A percentile compares a stretch with the other conserved stretches of the same genome.
Evolutionary conservation across 2,329 filamentous ascomycete species (phyloP).

Genomic region (Blastomyces percursus): DNA sequence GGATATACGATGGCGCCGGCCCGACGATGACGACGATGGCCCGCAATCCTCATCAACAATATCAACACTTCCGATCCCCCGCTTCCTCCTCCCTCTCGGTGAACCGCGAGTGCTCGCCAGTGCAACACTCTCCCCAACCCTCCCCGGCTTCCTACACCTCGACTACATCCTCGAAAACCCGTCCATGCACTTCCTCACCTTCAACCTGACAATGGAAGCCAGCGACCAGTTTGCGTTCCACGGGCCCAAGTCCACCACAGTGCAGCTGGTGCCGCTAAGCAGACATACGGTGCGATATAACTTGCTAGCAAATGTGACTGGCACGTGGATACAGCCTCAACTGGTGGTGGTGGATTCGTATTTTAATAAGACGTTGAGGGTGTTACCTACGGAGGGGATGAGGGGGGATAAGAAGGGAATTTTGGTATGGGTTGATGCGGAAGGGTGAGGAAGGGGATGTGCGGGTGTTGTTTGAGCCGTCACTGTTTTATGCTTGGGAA

Average conservation of each 20-base stretch:
- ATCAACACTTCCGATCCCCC: conserved; percentile 63
- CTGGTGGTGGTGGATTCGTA: conserved; percentile 78
- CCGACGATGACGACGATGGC: conserved; percentile 22
- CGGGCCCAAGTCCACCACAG: conserved; percentile 65
- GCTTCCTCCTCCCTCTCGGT: conserved; percentile 65
- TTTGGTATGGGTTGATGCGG: conserved; percentile 32
- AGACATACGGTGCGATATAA: conserved; percentile 62
- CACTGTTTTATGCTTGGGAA: too few relatives aligned
- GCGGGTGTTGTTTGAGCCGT: conserved; percentile 14
- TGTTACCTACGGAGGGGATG: conserved; percentile 65
- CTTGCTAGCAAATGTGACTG: conserved; percentile 54
- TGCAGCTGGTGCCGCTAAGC: conserved; percentile 75
- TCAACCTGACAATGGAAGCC: conserved; percentile 83
- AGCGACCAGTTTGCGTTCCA: conserved; percentile 89
- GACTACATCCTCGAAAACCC: conserved; percentile 80
- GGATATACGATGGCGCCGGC: conserved; percentile 64
- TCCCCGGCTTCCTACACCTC: conserved; percentile 36
- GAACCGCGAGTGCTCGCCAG: conserved; percentile 73
- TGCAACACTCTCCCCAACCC: conserved; percentile 25
- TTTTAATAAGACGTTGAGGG: conserved; percentile 79
- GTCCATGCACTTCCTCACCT: conserved; percentile 87
- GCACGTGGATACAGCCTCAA: conserved; percentile 58
- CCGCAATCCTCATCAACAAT: conserved; percentile 23
- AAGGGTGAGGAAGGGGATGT: background rate
- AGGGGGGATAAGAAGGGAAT: conserved; percentile 44